Conservation (phyloP, 306 rosid species). For the Malus domestica region ASM211411v1 NC_041796.1:2197001-2197500, state of each 20-base stretch:
- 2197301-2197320: constrained; percentile 45
- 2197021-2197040: neutral
- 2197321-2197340: constrained; percentile 39
- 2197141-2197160: constrained; percentile 19
- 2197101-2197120: constrained; percentile 3
- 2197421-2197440: constrained; percentile 50
- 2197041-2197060: neutral
- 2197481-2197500: constrained; percentile 10
- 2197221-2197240: constrained; percentile 36
- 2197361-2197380: constrained; percentile 30
- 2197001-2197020: neutral
- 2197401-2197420: constrained; percentile 24
- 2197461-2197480: constrained; percentile 31
- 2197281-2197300: constrained; percentile 41
- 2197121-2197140: neutral
- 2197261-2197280: constrained; percentile 49
- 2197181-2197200: constrained; percentile 48
- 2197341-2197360: constrained; percentile 4
- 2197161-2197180: constrained; percentile 53
- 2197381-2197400: constrained; percentile 48
- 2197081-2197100: neutral
- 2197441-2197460: constrained; percentile 28
- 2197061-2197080: neutral
- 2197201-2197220: constrained; percentile 40
- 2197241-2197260: constrained; percentile 47